Conservation (phyloP, 2,329 filamentous ascomycete species). For the Aspergillus spinulosporus region DNA sequence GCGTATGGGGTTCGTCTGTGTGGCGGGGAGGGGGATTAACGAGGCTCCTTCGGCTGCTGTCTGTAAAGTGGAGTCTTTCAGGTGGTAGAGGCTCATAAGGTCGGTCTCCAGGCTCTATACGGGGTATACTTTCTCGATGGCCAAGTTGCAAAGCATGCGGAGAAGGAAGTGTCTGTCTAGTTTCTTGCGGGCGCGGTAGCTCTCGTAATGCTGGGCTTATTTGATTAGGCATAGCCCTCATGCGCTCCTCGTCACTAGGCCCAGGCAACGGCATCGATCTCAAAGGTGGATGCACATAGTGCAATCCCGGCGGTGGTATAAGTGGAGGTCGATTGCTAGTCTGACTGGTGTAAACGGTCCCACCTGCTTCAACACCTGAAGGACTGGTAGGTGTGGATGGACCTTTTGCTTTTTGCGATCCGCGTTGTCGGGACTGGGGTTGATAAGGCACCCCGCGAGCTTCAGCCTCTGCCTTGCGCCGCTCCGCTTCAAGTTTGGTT, state of each 20-base stretch:
- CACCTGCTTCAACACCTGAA: constrained; percentile 24
- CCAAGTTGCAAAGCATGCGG: constrained; percentile 33
- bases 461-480: constrained; percentile 40
- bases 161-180: constrained; percentile 33
- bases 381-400: constrained; percentile 35
- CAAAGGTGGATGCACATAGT: constrained; percentile 23
- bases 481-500: constrained; percentile 44
- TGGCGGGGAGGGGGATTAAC: constrained; percentile 27
- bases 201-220: constrained; percentile 28
- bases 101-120: constrained; percentile 28
- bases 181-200: constrained; percentile 29
- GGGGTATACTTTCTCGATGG: constrained; percentile 28
- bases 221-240: constrained; percentile 24
- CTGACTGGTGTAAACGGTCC: constrained; percentile 24
- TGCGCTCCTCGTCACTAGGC: constrained; percentile 19
- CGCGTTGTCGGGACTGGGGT: constrained; percentile 32
- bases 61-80: constrained; percentile 28
- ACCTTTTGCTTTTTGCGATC: constrained; percentile 29
- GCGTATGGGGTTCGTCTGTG: constrained; percentile 25
- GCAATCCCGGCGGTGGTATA: constrained; percentile 22
- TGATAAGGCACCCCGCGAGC: constrained; percentile 43
- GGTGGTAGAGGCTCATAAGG: constrained; percentile 24
- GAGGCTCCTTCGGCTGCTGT: constrained; percentile 27
- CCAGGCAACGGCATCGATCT: constrained; percentile 22
- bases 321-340: constrained; percentile 18